Evolutionary conservation across 1,284 basidiomycete species (phyloP).

Genomic region (Wolfiporia cocos): DNA sequence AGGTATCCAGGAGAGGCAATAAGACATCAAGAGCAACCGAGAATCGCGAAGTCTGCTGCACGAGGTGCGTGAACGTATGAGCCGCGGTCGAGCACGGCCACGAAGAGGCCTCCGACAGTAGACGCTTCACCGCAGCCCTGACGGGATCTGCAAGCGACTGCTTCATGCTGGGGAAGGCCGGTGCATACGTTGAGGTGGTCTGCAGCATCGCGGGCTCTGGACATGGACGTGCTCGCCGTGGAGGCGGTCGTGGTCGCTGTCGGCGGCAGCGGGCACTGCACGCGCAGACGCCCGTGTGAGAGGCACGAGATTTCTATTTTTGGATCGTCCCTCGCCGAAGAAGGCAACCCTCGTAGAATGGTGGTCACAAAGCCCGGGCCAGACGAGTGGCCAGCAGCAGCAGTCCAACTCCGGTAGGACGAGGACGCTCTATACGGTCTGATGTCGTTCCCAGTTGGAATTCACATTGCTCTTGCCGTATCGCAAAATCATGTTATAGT

Average conservation of each 20-base stretch:
- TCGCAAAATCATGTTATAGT: no score
- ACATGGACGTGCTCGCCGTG: neutral
- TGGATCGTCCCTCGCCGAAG: no score
- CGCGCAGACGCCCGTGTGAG: no score
- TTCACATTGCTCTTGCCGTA: no score
- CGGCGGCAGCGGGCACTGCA: neutral
- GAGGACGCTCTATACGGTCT: no score
- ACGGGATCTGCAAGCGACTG: conserved; percentile 29
- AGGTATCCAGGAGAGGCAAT: conserved; percentile 58
- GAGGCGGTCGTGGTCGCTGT: conserved; percentile 1
- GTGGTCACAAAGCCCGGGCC: no score
- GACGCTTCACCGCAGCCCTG: conserved; percentile 49
- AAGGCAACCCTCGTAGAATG: no score
- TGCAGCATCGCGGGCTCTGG: conserved; percentile 15
- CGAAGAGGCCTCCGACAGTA: conserved; percentile 55
- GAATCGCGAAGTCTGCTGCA: conserved; percentile 65
- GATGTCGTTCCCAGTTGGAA: no score
- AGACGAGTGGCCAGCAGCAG: no score
- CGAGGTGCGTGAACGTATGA: conserved; percentile 64
- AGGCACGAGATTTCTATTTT: no score
- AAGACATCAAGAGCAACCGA: conserved; percentile 74
- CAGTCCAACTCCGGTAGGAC: no score
- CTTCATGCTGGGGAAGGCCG: conserved; percentile 20
- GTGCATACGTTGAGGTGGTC: conserved; percentile 19
- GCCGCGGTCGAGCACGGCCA: conserved; percentile 70